Conservation (phyloP, 768 basidiomycete genomes). For the Tylopilus balloui region DNA sequence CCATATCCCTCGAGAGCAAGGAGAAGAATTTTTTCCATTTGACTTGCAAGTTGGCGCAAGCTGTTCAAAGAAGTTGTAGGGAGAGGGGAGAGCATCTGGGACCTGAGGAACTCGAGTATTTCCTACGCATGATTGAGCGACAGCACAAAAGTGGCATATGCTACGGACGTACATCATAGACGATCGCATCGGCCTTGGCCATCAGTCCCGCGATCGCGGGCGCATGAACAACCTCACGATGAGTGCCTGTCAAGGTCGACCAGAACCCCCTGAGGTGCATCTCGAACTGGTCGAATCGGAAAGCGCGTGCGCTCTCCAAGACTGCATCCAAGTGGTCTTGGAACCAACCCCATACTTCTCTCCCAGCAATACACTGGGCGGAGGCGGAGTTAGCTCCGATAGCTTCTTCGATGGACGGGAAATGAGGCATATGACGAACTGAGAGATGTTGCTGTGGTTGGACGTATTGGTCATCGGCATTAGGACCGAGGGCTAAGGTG, state of each 20-base stretch:
- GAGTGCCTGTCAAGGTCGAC: slow-evolving; percentile 65
- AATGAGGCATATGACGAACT: slow-evolving; percentile 73
- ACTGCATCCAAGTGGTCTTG: slow-evolving; percentile 84
- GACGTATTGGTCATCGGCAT: slow-evolving; percentile 42
- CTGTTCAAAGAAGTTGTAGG: slow-evolving; percentile 61
- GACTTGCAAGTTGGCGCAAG: slow-evolving; percentile 77
- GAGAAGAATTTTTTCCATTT: slow-evolving; percentile 88
- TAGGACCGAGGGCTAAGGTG: slow-evolving; percentile 51
- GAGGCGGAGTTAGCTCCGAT: slow-evolving; percentile 71
- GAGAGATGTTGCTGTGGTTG: slow-evolving; percentile 51
- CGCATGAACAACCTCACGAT: slow-evolving; percentile 85
- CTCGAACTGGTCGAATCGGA: slow-evolving; percentile 88
- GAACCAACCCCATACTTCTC: slow-evolving; percentile 91
- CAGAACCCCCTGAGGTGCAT: slow-evolving; percentile 84
- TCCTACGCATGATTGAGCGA: slow-evolving; percentile 47
- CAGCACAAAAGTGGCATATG: neutral
- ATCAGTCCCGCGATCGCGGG: slow-evolving; percentile 85
- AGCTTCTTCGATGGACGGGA: slow-evolving; percentile 84
- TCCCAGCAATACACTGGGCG: slow-evolving; percentile 71
- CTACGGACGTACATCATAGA: slow-evolving; percentile 73
- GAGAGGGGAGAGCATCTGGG: slow-evolving; percentile 79
- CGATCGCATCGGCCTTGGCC: slow-evolving; percentile 85
- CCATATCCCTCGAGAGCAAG: slow-evolving; percentile 79
- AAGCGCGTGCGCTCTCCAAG: slow-evolving; percentile 68
- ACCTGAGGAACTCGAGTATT: slow-evolving; percentile 80